Base-by-base conservation (phyloP, 805 yeast species). In the Lipomyces oligophaga region DNA sequence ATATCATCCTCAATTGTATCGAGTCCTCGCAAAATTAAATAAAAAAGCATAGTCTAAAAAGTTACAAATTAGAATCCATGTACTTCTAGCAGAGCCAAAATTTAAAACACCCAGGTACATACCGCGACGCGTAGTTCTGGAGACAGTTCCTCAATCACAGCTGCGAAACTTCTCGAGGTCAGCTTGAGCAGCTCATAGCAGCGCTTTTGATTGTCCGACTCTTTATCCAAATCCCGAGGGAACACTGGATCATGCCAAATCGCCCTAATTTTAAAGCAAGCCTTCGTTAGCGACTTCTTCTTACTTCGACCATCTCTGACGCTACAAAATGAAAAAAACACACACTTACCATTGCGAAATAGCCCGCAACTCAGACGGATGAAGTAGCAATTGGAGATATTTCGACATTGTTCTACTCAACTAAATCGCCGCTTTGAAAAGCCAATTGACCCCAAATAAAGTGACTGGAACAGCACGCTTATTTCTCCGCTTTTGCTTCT, bases 1-100 rank as follows among this genome's bases (percentile, higher is more conserved):
- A 88, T 88, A 65, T 93, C 97, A 66, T 93, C 98, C 66, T 93
- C 98, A 45, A 93, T 76, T 1, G 98, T 93, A 63, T 93, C 98
- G 59, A 93, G 76, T 1, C 95, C 98, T 51, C 98, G 77, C 55
- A 93, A 70, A 19, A 88, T 75, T 45, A 93, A 67, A 66, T 93
- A 93, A 67, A 93, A 93, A 4, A 93, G 49, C 88, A 80, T 81
- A 52, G 69, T 38, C 58, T 54, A 30, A 6, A 13, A 11, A 3
- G 1, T 6, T 18, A 15, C 30, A 5, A 30, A 5, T 43, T 27
- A 24, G 8, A 33, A 13, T 20, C 20, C 6, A 8, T 26, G 13
- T 26, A 26, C 13, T 8, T 26, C 30, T 26, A 10, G 8, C 13
- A 10, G 30, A 26, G 13, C 13, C 30, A 13, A 21, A 35, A 25